Evolutionary conservation across 805 yeast species (phyloP).

Genomic region (Tetrapisispora namnaoensis): DNA sequence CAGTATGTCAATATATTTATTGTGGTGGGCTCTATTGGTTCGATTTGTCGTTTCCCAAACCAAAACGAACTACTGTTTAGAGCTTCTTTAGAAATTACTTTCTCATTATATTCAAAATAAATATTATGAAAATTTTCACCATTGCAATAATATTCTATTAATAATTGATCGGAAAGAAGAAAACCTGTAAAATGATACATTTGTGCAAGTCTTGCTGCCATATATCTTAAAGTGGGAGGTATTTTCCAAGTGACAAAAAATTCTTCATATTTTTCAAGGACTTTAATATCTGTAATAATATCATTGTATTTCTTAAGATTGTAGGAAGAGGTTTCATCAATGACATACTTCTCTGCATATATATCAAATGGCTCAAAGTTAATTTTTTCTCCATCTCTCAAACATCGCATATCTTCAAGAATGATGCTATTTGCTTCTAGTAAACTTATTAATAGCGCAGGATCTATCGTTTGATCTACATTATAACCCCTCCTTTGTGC

Average conservation of each 20-base stretch:
- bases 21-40: slow-evolving; percentile 30
- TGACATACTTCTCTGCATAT: neutral
- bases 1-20: slow-evolving; percentile 37
- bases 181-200: slow-evolving; percentile 21
- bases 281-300: slow-evolving; percentile 6
- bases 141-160: slow-evolving; percentile 46
- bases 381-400: slow-evolving; percentile 38
- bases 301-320: slow-evolving; percentile 13
- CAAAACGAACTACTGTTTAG: slow-evolving; percentile 39
- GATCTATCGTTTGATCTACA: slow-evolving; percentile 39
- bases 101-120: slow-evolving; percentile 31
- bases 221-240: slow-evolving; percentile 47
- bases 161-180: slow-evolving; percentile 30
- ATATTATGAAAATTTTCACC: slow-evolving; percentile 35
- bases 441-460: slow-evolving; percentile 32
- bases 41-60: slow-evolving; percentile 48
- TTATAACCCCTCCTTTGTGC: slow-evolving; percentile 39
- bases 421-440: slow-evolving; percentile 33
- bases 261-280: slow-evolving; percentile 16
- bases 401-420: slow-evolving; percentile 33
- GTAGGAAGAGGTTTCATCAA: slow-evolving; percentile 2
- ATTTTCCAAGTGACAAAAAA: slow-evolving; percentile 38
- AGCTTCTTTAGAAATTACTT: slow-evolving; percentile 25
- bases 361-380: slow-evolving; percentile 36
- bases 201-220: slow-evolving; percentile 48